Base-by-base conservation (phyloP, 2,329 filamentous ascomycete species). In the Curvularia hawaiiensis region DNA sequence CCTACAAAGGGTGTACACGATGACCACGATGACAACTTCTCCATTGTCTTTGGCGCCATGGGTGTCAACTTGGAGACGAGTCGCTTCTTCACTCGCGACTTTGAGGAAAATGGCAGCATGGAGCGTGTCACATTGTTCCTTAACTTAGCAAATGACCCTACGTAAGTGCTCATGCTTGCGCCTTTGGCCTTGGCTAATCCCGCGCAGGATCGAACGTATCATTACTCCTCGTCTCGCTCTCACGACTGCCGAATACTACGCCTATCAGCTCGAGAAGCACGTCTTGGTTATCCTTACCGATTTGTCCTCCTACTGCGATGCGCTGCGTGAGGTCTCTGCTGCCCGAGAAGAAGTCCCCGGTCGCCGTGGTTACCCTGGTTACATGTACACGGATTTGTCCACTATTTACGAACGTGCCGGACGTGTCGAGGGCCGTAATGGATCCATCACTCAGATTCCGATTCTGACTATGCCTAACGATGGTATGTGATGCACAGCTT, bases 331-430 rank as follows among this genome's bases (percentile, higher is more conserved):
- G 81, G 95, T 99, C 50, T 99, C 95, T 14, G 94, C 95, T 53
- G 95, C 95, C 52, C 88, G 95, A 82, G 95, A 99, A 85, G 95
- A 99, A 88, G 95, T 99, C 43, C 95, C 95, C 40, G 95, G 95
- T 85, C 94, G 95, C 79, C 94, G 95, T 88, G 95, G 95, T 86
- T 99, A 95, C 83, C 95, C 95, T 52, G 95, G 95, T 91, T 99
- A 99, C 86, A 99, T 99, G 95, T 99, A 99, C 85, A 99, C 95
- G 69, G 96, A 99, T 87, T 90, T 99, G 88, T 97, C 95, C 59
- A 99, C 95, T 75, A 97, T 99, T 73, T 99, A 99, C 84, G 95
- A 99, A 82, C 93, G 95, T 82, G 95, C 95, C 69, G 95, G 95
- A 75, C 95, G 95, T 90, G 95, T 99, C 50, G 84, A 92, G 74